Evolutionary conservation across 805 yeast genomes (phyloP).

Genomic region (Suhomyces sp.): DNA sequence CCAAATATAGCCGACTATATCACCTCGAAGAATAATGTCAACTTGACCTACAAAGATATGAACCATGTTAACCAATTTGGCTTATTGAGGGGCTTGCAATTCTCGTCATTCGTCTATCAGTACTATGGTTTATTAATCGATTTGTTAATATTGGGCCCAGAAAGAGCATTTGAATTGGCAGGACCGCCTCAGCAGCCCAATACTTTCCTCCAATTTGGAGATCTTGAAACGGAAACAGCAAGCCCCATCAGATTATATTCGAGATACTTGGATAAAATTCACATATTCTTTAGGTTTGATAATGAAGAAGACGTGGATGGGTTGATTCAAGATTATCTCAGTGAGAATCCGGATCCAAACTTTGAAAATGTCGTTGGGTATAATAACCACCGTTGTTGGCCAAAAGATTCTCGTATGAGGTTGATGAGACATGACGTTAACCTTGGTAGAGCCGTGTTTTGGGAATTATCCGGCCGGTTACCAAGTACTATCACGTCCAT

Average conservation of each 20-base stretch:
- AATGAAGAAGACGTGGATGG: conserved; percentile 67
- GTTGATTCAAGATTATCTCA: conserved; percentile 67
- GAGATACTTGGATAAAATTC: conserved; percentile 79
- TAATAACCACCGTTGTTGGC: conserved; percentile 92
- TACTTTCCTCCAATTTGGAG: conserved; percentile 71
- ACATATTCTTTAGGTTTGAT: conserved; percentile 72
- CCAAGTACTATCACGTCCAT: conserved; percentile 72
- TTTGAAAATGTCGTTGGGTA: conserved; percentile 83
- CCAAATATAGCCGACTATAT: conserved; percentile 93
- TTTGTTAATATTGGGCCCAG: conserved; percentile 76
- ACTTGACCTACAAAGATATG: conserved; percentile 89
- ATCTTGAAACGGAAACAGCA: conserved; percentile 52
- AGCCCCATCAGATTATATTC: conserved; percentile 81
- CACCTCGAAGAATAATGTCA: conserved; percentile 84
- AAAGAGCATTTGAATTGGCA: conserved; percentile 83
- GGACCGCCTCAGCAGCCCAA: conserved; percentile 73
- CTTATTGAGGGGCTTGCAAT: conserved; percentile 81
- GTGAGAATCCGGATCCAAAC: conserved; percentile 91
- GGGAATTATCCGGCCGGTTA: conserved; percentile 81
- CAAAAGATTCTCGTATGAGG: conserved; percentile 86
- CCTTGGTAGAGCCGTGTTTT: conserved; percentile 84
- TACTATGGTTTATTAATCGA: conserved; percentile 87
- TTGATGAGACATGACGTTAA: conserved; percentile 88
- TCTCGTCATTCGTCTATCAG: conserved; percentile 85
- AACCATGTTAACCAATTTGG: conserved; percentile 89